Evolutionary conservation across 179 eudicot species (phyloP), one percentile per base, ranked within the genome.

Genomic region (Beta lomatogona): DNA sequence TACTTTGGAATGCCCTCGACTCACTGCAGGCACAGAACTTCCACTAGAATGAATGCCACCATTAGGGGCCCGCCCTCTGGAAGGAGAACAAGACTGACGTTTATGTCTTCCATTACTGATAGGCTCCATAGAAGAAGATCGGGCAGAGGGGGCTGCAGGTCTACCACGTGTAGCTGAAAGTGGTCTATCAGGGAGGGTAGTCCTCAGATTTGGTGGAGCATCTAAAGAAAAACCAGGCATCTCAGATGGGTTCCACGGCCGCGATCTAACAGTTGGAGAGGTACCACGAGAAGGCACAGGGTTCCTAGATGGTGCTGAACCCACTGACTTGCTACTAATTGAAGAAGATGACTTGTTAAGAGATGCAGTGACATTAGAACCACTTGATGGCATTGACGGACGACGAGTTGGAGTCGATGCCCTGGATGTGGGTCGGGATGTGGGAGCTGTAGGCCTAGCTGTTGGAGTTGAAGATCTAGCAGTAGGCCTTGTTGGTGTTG

Each of bases 191-290:
- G 95, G 88, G 59, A 94, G 90, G 36, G 99, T 88, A 15, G 99
- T 96, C 84, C 98, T 91, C 68, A 96, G 84, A 86, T 96, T 96
- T 61, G 99, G 99, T n/a, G 98, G 99, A 54, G 95, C 97, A 75
- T 96, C 97, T 41, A 91, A 93, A 77, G 98, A 91, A 85, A 91
- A 96, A 13, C 99, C 99, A 31, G 99, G 99, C 98, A 96, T 96
- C 83, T 96, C 99, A 22, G 94, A 89, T 70, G 99, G 99, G 79
- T 96, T 96, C 99, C 99, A 96, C 53, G 96, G 92, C 83, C 92
- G 88, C 61, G 98, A 90, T 87, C 92, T 92, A 71, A 88, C 92
- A 4, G 94, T 83, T 5, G 99, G 99, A 59, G 99, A 96, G 79
- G 91, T 81, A 65, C 93, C 89, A 69, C 95, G 92, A 57, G 93